phyloP scores from a whole-genome alignment of 2,329 filamentous ascomycete genomes.

The Colletotrichum gigasporum region DNA sequence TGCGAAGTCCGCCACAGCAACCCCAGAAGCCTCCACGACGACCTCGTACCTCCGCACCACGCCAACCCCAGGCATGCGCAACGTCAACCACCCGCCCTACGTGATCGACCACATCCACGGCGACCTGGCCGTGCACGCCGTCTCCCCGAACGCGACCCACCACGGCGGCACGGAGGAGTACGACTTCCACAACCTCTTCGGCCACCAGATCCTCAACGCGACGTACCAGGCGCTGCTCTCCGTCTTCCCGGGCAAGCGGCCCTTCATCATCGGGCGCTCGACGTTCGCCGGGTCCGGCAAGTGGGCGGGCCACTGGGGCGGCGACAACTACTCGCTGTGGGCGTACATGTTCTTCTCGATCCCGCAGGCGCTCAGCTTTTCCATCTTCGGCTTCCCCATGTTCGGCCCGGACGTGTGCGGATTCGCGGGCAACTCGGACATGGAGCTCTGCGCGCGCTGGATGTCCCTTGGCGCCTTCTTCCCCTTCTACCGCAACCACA shows the following conservation, averaged over 20 bases:
- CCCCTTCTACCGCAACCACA: constrained; percentile 83
- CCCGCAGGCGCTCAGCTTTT: constrained; percentile 78
- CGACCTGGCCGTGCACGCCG: constrained; percentile 76
- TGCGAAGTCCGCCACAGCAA: constrained; percentile 35
- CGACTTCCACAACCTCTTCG: constrained; percentile 84
- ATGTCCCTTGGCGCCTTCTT: constrained; percentile 80
- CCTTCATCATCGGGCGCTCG: constrained; percentile 85
- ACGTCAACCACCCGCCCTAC: constrained; percentile 80
- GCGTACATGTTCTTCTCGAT: constrained; percentile 81
- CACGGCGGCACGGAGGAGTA: constrained; percentile 79
- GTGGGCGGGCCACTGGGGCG: constrained; percentile 85
- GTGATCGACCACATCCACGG: constrained; percentile 78
- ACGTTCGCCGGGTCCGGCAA: constrained; percentile 82
- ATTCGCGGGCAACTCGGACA: constrained; percentile 73
- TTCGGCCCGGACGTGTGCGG: constrained; percentile 78
- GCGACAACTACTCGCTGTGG: constrained; percentile 78
- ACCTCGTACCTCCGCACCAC: constrained; percentile 53
- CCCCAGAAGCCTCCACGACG: constrained; percentile 42
- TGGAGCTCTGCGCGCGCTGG: constrained; percentile 79
- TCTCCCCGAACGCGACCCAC: constrained; percentile 82
- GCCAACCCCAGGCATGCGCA: constrained; percentile 69
- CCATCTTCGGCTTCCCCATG: constrained; percentile 80
- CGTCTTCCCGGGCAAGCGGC: constrained; percentile 74
- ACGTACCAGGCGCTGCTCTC: constrained; percentile 76
- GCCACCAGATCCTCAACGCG: constrained; percentile 78